Percentiles rank a stretch among this genome's conserved stretches.
Evolutionary conservation across 108 stramenopile species (phyloP).

Genomic region (Nannochloropsis salina): DNA sequence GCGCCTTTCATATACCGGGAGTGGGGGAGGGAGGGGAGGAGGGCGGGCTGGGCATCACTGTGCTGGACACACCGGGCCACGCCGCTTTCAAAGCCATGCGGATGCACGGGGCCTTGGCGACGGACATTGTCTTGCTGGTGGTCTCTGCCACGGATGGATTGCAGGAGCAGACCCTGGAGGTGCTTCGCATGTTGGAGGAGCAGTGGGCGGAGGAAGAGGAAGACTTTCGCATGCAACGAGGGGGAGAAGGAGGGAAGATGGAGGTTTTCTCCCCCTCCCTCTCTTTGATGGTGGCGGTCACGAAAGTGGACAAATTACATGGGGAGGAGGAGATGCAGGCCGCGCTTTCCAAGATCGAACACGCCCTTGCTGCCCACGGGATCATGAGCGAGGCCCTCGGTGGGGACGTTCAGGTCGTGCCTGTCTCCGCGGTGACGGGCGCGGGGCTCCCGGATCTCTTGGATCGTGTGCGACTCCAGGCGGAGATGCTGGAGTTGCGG

Average conservation of each 20-base stretch:
- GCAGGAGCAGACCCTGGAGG: constrained; percentile 85
- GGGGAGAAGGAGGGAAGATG: constrained; percentile 35
- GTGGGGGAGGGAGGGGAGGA: not conserved
- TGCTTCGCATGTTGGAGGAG: constrained; percentile 67
- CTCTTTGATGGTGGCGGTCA: constrained; percentile 82
- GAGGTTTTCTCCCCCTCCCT: constrained; percentile 34
- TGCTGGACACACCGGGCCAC: constrained; percentile 96
- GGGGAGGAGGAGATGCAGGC: not conserved
- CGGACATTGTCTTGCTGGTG: constrained; percentile 90
- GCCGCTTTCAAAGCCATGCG: constrained; percentile 63
- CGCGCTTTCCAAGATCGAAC: not conserved
- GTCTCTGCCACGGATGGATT: constrained; percentile 94
- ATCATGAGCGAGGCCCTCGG: constrained; percentile 66
- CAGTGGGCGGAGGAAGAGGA: constrained; percentile 42
- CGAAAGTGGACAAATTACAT: constrained; percentile 76
- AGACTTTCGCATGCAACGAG: no score
- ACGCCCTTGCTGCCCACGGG: constrained; percentile 4
- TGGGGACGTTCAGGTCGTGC: constrained; percentile 77
- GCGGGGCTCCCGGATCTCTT: constrained; percentile 85
- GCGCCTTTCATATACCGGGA: constrained; percentile 61
- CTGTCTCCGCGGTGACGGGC: constrained; percentile 67
- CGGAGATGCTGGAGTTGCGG: constrained; percentile 81
- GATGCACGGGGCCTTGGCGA: constrained; percentile 37
- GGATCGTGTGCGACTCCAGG: constrained; percentile 68
- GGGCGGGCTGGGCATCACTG: constrained; percentile 60